Percentiles rank a stretch among this genome's conserved stretches.
These are phyloP conservation scores for Quercus wislizeni DNA, from an alignment of 306 rosid species.

Conservation along the genomic window DNA sequence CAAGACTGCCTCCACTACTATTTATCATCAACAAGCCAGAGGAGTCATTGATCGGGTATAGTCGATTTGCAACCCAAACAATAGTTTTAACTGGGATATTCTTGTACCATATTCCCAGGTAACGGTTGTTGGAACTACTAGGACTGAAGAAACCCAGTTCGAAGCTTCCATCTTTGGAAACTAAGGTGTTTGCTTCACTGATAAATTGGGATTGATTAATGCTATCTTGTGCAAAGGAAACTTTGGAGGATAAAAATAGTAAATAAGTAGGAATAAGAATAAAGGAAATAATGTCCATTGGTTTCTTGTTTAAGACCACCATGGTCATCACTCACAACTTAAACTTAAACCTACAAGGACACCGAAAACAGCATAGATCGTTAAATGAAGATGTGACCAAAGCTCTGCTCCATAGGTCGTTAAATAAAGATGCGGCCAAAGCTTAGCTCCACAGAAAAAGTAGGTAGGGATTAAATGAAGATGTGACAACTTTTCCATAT, in stretches of 20 bases:
- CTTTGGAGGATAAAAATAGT: neutral
- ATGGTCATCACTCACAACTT: no score
- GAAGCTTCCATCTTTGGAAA: constrained; percentile 20
- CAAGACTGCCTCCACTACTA: neutral
- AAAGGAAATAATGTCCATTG: neutral
- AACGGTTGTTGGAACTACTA: constrained; percentile 14
- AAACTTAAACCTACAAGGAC: no score
- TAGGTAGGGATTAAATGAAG: no score
- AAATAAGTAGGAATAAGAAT: neutral
- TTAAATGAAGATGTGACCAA: no score
- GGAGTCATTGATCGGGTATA: constrained; percentile 18
- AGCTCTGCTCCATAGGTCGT: no score
- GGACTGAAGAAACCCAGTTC: constrained; percentile 4
- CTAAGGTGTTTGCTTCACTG: constrained; percentile 14
- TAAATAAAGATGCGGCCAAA: no score
- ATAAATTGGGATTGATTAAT: constrained; percentile 20
- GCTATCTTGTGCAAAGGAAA: constrained; percentile 16
- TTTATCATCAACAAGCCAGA: neutral
- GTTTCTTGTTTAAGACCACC: no score
- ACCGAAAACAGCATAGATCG: no score
- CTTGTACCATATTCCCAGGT: constrained; percentile 46
- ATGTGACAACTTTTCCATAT: no score
- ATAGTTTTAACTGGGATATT: constrained; percentile 9
- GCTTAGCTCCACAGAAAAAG: no score
- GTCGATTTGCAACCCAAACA: constrained; percentile 36